Percentiles rank a stretch among this genome's conserved stretches.
Conservation (phyloP, 2,329 filamentous ascomycete species). For the Alternaria sp. region DNA sequence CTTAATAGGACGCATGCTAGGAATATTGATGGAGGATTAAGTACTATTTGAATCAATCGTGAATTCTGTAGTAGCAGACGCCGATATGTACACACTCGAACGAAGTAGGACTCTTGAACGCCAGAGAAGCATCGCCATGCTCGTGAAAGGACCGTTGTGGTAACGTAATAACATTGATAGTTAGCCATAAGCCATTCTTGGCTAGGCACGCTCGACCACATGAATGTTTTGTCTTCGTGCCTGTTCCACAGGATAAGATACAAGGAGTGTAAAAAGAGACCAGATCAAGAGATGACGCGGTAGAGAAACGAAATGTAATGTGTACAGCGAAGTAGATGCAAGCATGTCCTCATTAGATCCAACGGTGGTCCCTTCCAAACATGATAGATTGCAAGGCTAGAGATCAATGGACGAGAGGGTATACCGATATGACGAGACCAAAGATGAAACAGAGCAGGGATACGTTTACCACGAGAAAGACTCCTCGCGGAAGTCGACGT, state of each 20-base stretch:
- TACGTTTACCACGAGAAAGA: conserved; percentile 70
- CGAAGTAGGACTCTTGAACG: conserved; percentile 4
- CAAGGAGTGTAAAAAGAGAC: conserved; percentile 28
- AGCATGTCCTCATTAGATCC: conserved; percentile 23
- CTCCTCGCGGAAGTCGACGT: conserved; percentile 82
- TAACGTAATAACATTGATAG: conserved; percentile 30
- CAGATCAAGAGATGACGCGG: conserved; percentile 23
- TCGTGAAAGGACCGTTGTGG: conserved; percentile 9
- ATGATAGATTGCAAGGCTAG: conserved; percentile 14
- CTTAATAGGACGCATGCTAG: neutral
- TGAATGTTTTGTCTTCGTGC: conserved; percentile 24
- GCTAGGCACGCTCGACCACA: conserved; percentile 11
- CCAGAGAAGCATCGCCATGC: conserved; percentile 15
- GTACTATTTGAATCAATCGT: neutral
- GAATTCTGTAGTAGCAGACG: neutral
- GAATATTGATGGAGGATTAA: neutral
- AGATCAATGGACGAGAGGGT: conserved; percentile 26
- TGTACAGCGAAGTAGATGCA: conserved; percentile 40
- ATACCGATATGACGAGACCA: conserved; percentile 22
- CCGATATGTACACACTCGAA: conserved; percentile 6
- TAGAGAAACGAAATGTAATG: conserved; percentile 35
- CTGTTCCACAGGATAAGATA: conserved; percentile 23
- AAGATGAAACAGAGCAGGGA: conserved; percentile 6
- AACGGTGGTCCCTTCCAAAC: conserved; percentile 11
- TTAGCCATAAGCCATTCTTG: conserved; percentile 10